phyloP scores from a whole-genome alignment of 2,329 filamentous ascomycete species.

The Talaromyces sp. region DNA sequence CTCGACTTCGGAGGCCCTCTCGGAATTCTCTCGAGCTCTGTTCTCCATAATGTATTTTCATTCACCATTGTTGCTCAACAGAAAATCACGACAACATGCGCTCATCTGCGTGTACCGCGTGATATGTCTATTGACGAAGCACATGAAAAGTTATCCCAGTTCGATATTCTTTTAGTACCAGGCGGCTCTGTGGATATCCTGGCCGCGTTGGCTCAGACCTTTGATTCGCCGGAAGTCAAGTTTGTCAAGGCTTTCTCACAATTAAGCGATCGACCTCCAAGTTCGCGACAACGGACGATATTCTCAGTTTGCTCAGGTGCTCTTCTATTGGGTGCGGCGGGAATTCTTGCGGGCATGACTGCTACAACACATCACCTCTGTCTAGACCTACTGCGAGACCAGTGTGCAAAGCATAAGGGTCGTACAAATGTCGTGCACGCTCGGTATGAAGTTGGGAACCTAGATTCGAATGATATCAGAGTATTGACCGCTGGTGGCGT shows the following conservation, averaged over 20 bases:
- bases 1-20: neutral
- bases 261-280: neutral
- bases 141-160: slow-evolving; percentile 19
- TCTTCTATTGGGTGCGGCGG: neutral
- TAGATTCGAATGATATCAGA: neutral
- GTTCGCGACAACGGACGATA: neutral
- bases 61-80: slow-evolving; percentile 10
- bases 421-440: neutral
- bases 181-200: neutral
- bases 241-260: neutral
- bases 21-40: neutral
- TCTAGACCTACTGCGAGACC: slow-evolving; percentile 24
- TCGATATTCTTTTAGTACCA: neutral
- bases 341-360: neutral
- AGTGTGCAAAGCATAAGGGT: slow-evolving; percentile 19
- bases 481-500: neutral
- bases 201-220: neutral
- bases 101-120: slow-evolving; percentile 9
- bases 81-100: slow-evolving; percentile 5
- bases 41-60: neutral
- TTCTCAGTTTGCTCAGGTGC: neutral
- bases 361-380: slow-evolving; percentile 39
- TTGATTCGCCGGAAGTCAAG: neutral
- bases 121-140: slow-evolving; percentile 11
- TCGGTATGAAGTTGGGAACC: neutral